A percentile compares a stretch with the other conserved stretches of the same genome.
These are phyloP conservation scores for Thielaviopsis ethacetica DNA, from an alignment of 2,329 filamentous ascomycete genomes.

Conservation along the genomic window DNA sequence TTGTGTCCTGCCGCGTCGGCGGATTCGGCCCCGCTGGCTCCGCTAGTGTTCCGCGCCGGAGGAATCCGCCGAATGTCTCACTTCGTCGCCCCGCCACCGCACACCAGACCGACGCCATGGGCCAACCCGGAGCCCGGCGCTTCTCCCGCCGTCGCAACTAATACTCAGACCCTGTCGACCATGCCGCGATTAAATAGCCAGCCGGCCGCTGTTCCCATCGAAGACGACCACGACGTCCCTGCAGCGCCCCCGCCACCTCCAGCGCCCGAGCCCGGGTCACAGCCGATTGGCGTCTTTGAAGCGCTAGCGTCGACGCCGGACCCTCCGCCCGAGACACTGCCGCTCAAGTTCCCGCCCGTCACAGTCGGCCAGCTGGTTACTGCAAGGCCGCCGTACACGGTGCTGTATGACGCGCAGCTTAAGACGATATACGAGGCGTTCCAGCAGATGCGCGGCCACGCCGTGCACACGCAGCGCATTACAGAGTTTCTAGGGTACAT, in stretches of 20 bases:
- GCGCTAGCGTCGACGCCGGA: neutral
- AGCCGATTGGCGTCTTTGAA: neutral
- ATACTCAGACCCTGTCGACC: neutral
- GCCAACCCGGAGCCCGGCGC: neutral
- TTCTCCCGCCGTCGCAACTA: too few species aligned
- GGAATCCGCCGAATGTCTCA: neutral
- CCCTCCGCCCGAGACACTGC: neutral
- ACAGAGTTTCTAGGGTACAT: constrained; percentile 37
- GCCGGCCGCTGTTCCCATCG: neutral
- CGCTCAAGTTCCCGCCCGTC: neutral
- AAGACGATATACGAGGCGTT: constrained; percentile 32
- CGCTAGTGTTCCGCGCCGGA: neutral
- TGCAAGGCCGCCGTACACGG: constrained; percentile 8
- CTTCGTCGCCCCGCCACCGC: neutral
- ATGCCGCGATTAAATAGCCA: neutral
- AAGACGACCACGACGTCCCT: neutral
- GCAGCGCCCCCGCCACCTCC: neutral
- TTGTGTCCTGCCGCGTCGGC: constrained; percentile 38
- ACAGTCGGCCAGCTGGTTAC: constrained; percentile 7
- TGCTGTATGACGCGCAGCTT: constrained; percentile 19
- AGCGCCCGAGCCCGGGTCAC: too few species aligned
- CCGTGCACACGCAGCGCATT: constrained; percentile 11
- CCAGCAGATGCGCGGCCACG: constrained; percentile 21
- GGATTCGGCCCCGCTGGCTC: constrained; percentile 2
- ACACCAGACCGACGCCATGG: neutral